Percentiles rank a stretch among this genome's conserved stretches.
Conservation (phyloP, 805 yeast species). For the Kuraishia piskuri region DNA sequence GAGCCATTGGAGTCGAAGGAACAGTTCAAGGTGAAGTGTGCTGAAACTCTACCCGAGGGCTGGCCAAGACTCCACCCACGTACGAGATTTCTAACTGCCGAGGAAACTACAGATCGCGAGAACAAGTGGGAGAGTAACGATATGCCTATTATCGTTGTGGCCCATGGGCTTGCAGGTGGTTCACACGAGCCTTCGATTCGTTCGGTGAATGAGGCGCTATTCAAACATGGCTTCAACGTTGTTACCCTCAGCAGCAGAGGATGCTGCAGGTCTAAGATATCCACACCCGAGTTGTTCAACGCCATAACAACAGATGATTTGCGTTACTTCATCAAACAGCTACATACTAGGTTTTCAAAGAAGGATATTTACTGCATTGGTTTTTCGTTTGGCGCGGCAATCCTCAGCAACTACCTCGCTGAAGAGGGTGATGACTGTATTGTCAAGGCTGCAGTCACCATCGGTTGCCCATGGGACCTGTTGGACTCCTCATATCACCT, state of each 20-base stretch:
- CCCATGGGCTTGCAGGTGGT: slow-evolving; percentile 77
- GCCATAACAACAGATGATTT: slow-evolving; percentile 67
- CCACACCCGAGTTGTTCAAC: slow-evolving; percentile 58
- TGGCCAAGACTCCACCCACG: slow-evolving; percentile 62
- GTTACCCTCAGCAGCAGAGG: slow-evolving; percentile 66
- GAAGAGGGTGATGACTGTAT: slow-evolving; percentile 49
- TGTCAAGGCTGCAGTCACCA: slow-evolving; percentile 47
- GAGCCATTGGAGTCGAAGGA: slow-evolving; percentile 15
- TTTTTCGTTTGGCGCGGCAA: slow-evolving; percentile 65
- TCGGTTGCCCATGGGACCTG: slow-evolving; percentile 73
- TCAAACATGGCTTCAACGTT: slow-evolving; percentile 36
- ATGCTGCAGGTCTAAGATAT: slow-evolving; percentile 64
- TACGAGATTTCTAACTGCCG: slow-evolving; percentile 48
- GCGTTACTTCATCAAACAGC: slow-evolving; percentile 44
- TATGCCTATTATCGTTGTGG: slow-evolving; percentile 51
- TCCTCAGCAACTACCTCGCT: slow-evolving; percentile 59
- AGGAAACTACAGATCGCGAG: slow-evolving; percentile 28
- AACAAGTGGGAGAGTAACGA: slow-evolving; percentile 24
- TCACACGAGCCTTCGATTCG: slow-evolving; percentile 69
- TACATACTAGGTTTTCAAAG: slow-evolving; percentile 44
- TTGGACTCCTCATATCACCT: slow-evolving; percentile 42
- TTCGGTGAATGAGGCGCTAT: slow-evolving; percentile 37
- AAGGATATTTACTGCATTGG: slow-evolving; percentile 63
- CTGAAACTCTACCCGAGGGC: slow-evolving; percentile 37
- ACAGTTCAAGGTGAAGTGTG: slow-evolving; percentile 21